Percentiles rank a stretch among this genome's conserved stretches.
Evolutionary conservation across 2,329 filamentous ascomycete species (phyloP).

Genomic region (Ophiostoma sp.): DNA sequence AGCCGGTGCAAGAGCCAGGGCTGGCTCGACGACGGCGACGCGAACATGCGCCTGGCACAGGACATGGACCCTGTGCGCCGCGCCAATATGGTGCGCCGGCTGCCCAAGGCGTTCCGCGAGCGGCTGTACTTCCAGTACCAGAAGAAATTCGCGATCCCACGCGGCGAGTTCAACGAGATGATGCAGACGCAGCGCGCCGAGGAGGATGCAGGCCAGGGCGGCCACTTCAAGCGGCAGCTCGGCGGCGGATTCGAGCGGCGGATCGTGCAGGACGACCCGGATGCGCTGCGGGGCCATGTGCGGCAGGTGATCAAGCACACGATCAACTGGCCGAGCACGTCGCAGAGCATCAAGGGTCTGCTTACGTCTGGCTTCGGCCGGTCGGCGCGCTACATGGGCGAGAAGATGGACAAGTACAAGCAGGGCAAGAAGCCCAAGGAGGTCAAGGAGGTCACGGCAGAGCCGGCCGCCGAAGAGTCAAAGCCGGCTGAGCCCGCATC

Average conservation of each 20-base stretch:
- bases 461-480: neutral
- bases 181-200: constrained; percentile 70
- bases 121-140: constrained; percentile 95
- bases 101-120: constrained; percentile 79
- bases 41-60: constrained; percentile 67
- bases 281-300: constrained; percentile 59
- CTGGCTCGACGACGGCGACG: constrained; percentile 60
- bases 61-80: constrained; percentile 89
- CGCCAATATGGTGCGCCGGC: constrained; percentile 90
- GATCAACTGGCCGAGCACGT: constrained; percentile 84
- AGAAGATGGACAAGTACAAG: constrained; percentile 68
- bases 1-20: constrained; percentile 50
- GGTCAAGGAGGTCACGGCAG: neutral
- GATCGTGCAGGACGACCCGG: constrained; percentile 50
- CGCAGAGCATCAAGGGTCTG: constrained; percentile 77
- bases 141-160: constrained; percentile 79
- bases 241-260: constrained; percentile 81
- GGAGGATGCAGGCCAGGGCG: constrained; percentile 47
- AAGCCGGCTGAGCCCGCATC: neutral
- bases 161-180: constrained; percentile 77
- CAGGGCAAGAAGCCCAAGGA: constrained; percentile 32
- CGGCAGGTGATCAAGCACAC: constrained; percentile 76
- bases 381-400: constrained; percentile 69
- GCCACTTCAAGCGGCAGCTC: constrained; percentile 62
- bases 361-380: constrained; percentile 69